Base-by-base conservation (phyloP, 371 early-diverging fungal species). In the Mortierella sp. region DNA sequence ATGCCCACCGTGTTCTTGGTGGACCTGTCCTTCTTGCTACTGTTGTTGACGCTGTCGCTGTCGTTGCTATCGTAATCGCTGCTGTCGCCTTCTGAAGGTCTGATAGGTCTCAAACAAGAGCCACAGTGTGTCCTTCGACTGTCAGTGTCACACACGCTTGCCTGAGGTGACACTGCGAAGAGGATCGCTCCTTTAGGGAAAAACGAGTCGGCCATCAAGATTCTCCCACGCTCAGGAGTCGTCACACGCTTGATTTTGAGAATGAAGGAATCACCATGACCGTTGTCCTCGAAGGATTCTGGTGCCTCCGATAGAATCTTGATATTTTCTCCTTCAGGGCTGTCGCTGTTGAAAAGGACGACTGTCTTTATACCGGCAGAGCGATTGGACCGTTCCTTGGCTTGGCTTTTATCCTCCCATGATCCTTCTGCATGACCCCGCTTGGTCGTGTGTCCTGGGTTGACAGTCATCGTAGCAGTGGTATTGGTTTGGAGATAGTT, bases 141-240 rank as follows among this genome's bases (percentile, higher is more conserved):
- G 4, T 56, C 50, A 0, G 39, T 27, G 21, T 64, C 56, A 17
- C 55, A 64, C 17, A 64, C 43, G 7, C 26, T 37, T 7, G 60
- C 60, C 6, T 64, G 71, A 8, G 65, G 34, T 1, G 50, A 12
- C 2, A 46, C 5, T n/a, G 34, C 31, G n/a, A 58, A 52, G 17
- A 65, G 19, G 15, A 65, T 42, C 11, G 66, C 53, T 1, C 66
- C 66, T 12, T 23, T 46, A 23, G 48, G 49, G 11, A 65, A 43
- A 6, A 3, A 9, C 8, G 47, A 34, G 2, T 32, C 41, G 0
- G 60, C 49, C 4, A 64, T 43, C 64, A 70, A 32, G 44, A 70
- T 58, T 26, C 58, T 56, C 37, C 70, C 70, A 46, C 70, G 70
- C 39, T 70, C 50, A 15, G 41, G 28, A 4, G 64, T 70, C 21